phyloP scores from a whole-genome alignment of 352 stramenopile species.

The Phytophthora colocasiae region DNA sequence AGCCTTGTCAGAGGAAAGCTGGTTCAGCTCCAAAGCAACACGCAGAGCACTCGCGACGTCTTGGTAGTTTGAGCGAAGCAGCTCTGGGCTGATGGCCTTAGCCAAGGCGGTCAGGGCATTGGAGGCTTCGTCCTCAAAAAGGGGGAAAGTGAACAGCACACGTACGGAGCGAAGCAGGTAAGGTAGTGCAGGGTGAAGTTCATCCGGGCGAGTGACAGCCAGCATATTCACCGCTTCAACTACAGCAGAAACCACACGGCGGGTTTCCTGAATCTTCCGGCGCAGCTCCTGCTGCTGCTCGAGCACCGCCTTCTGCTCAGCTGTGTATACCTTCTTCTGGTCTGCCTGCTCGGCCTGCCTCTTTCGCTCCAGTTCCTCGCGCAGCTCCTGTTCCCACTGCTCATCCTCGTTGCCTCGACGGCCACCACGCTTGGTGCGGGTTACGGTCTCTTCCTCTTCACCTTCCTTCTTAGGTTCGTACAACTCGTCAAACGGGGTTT shows the following conservation, averaged over 20 bases:
- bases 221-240: constrained; percentile 76
- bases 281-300: constrained; percentile 70
- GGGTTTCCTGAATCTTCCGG: constrained; percentile 50
- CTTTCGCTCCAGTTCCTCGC: constrained; percentile 81
- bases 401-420: constrained; percentile 81
- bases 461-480: constrained; percentile 70
- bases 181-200: constrained; percentile 78
- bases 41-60: constrained; percentile 68
- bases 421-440: constrained; percentile 46
- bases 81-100: constrained; percentile 64
- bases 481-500: constrained; percentile 74
- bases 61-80: constrained; percentile 73
- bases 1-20: constrained; percentile 47
- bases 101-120: constrained; percentile 52
- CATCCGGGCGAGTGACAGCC: constrained; percentile 56
- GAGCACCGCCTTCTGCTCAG: constrained; percentile 65
- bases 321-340: constrained; percentile 53
- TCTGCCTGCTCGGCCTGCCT: constrained; percentile 54
- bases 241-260: constrained; percentile 51
- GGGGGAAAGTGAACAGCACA: constrained; percentile 60
- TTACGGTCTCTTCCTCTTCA: constrained; percentile 32
- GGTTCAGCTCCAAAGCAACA: constrained; percentile 55
- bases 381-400: constrained; percentile 86
- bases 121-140: constrained; percentile 60
- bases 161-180: constrained; percentile 61